Conservation (phyloP, 2,329 filamentous ascomycete species). For the Lachnellula occidentalis region DNA sequence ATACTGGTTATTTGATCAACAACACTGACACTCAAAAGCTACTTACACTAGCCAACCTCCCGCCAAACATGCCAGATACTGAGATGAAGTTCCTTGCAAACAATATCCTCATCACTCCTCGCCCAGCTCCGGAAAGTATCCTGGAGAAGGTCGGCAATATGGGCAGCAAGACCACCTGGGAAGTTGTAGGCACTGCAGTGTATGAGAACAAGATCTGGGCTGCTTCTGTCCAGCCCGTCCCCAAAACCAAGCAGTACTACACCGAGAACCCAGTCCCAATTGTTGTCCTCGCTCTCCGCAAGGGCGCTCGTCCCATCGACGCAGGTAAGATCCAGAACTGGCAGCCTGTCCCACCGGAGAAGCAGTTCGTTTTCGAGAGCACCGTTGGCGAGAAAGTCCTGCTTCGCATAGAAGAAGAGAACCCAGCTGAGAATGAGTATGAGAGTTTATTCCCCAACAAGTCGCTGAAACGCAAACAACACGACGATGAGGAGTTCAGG, state of each 20-base stretch:
- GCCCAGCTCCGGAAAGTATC: conserved; percentile 65
- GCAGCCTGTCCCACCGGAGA: conserved; percentile 67
- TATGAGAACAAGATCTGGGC: conserved; percentile 85
- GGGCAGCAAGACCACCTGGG: conserved; percentile 77
- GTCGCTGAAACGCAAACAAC: conserved; percentile 55
- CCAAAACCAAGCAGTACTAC: conserved; percentile 61
- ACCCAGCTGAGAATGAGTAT: conserved; percentile 55
- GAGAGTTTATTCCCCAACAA: conserved; percentile 59
- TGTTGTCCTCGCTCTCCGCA: conserved; percentile 76
- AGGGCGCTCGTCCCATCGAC: conserved; percentile 71
- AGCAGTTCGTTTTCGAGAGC: conserved; percentile 73
- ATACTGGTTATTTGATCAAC: conserved; percentile 83
- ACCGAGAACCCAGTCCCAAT: conserved; percentile 74
- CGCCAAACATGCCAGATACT: conserved; percentile 54
- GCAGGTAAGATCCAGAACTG: conserved; percentile 78
- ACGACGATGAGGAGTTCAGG: conserved; percentile 43
- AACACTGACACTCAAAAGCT: conserved; percentile 67
- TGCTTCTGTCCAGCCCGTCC: conserved; percentile 68
- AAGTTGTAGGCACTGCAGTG: conserved; percentile 69
- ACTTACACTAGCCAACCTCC: conserved; percentile 62
- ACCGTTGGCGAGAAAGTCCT: conserved; percentile 82
- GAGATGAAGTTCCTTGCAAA: conserved; percentile 81
- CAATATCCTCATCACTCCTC: conserved; percentile 83
- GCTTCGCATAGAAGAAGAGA: conserved; percentile 71
- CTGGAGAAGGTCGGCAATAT: conserved; percentile 83